Conservation (phyloP, 139 green algal species). For the Raphidocelis subcapitata region DNA sequence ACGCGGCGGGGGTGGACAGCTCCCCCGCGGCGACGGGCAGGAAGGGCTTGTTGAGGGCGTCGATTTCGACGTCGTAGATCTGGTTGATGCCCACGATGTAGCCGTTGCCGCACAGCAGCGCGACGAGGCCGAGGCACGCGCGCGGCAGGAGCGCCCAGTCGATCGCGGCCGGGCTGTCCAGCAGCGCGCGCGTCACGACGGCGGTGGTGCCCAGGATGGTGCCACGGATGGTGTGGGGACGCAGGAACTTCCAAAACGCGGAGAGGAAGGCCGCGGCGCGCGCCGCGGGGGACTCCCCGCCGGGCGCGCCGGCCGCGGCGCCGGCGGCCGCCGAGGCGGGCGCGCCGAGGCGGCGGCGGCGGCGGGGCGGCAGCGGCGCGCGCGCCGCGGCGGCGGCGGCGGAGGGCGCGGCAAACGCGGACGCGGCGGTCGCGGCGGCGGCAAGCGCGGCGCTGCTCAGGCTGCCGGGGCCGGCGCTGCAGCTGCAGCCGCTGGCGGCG, state of each 20-base stretch:
- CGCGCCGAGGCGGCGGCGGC: too few species aligned
- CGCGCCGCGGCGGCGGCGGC: too few species aligned
- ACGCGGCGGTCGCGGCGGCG: too few species aligned
- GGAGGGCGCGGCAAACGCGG: too few species aligned
- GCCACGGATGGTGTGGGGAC: constrained; percentile 95
- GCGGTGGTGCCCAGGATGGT: constrained; percentile 87
- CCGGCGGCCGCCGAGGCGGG: too few species aligned
- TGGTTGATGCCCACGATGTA: constrained; percentile 99
- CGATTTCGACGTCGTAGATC: constrained; percentile 96
- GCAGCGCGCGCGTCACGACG: constrained; percentile 67
- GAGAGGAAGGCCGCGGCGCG: constrained; percentile 55
- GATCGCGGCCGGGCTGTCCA: constrained; percentile 75
- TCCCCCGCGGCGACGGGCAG: constrained; percentile 91
- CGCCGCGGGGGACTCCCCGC: too few species aligned
- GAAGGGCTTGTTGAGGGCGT: constrained; percentile 98
- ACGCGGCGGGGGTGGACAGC: constrained; percentile 62
- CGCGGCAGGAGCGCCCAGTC: constrained; percentile 88
- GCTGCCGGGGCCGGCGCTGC: too few species aligned
- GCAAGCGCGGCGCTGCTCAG: too few species aligned
- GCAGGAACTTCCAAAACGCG: constrained; percentile 98
- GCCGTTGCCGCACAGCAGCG: constrained; percentile 95
- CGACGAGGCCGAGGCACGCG: constrained; percentile 83
- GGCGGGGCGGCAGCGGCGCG: too few species aligned
- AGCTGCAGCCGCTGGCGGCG: too few species aligned
- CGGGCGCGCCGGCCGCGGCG: too few species aligned